A percentile compares a stretch with the other conserved stretches of the same genome.
These are phyloP conservation scores for Aspergillus sclerotiicarbonarius DNA, from an alignment of 495 filamentous ascomycete species.

Conservation along the genomic window DNA sequence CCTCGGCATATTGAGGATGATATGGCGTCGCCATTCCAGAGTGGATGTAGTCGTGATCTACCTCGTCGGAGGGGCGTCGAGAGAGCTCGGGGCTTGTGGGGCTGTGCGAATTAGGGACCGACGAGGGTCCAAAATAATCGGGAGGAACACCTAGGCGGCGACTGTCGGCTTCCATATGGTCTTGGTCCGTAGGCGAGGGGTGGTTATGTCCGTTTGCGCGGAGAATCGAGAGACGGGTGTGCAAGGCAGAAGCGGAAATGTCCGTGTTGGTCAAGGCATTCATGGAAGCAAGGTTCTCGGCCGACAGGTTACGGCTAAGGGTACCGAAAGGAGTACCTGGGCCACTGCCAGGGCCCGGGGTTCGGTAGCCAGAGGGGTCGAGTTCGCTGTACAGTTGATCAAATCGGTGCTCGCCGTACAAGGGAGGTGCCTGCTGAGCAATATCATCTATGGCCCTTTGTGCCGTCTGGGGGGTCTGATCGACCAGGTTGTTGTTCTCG, in stretches of 20 bases:
- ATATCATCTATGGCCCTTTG: slow-evolving; percentile 36
- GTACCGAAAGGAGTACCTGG: slow-evolving; percentile 71
- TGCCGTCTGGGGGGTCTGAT: slow-evolving; percentile 44
- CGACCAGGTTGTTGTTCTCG: slow-evolving; percentile 70
- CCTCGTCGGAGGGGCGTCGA: slow-evolving; percentile 62
- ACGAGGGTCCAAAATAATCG: slow-evolving; percentile 33
- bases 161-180: slow-evolving; percentile 19
- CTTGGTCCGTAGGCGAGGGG: slow-evolving; percentile 27
- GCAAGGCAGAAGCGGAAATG: slow-evolving; percentile 55
- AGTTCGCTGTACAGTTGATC: slow-evolving; percentile 88
- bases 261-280: slow-evolving; percentile 55
- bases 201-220: slow-evolving; percentile 31
- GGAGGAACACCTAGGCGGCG: slow-evolving; percentile 29
- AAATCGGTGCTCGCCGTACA: slow-evolving; percentile 81
- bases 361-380: slow-evolving; percentile 72
- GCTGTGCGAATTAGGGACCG: slow-evolving; percentile 38
- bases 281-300: slow-evolving; percentile 71
- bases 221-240: slow-evolving; percentile 61
- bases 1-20: slow-evolving; percentile 61
- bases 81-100: slow-evolving; percentile 42
- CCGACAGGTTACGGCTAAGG: slow-evolving; percentile 72
- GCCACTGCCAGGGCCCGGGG: slow-evolving; percentile 67
- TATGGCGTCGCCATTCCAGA: slow-evolving; percentile 58
- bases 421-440: slow-evolving; percentile 68
- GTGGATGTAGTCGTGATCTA: slow-evolving; percentile 41